Evolutionary conservation across 2,329 filamentous ascomycete species (phyloP).

Genomic region (Paraphaeosphaeria minitans): DNA sequence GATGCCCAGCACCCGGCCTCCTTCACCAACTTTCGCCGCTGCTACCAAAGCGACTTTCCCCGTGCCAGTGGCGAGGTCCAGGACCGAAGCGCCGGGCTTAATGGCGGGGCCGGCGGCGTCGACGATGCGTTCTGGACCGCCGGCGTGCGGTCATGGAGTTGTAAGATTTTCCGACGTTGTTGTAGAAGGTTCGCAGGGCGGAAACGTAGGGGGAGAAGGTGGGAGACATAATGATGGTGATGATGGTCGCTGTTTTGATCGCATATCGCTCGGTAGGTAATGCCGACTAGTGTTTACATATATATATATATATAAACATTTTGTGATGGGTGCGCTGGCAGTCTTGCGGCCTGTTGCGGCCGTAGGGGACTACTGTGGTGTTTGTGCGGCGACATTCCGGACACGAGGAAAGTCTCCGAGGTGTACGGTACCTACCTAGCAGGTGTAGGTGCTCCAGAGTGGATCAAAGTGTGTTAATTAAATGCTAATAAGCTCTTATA

Average conservation of each 20-base stretch:
- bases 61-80: conserved; percentile 12
- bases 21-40: neutral
- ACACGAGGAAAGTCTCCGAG: neutral
- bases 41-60: conserved; percentile 12
- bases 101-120: conserved; percentile 5
- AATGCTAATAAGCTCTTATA: no score
- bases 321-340: neutral
- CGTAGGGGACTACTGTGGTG: neutral
- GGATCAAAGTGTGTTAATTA: no score
- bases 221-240: conserved; percentile 1
- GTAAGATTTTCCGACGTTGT: conserved; percentile 8
- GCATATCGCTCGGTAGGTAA: neutral
- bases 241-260: neutral
- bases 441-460: neutral
- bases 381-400: neutral
- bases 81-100: conserved; percentile 3
- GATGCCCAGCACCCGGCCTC: conserved; percentile 9
- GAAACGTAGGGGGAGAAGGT: conserved; percentile 9
- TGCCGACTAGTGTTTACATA: neutral
- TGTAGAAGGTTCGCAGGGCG: conserved; percentile 13
- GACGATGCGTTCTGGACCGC: conserved; percentile 7
- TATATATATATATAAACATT: neutral
- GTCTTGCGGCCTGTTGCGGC: neutral
- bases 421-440: no score
- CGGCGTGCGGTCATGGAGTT: conserved; percentile 3